Evolutionary conservation across 768 basidiomycete species (phyloP), one percentile per base, ranked within the genome.

Genomic region (Termitomyces sp.): DNA sequence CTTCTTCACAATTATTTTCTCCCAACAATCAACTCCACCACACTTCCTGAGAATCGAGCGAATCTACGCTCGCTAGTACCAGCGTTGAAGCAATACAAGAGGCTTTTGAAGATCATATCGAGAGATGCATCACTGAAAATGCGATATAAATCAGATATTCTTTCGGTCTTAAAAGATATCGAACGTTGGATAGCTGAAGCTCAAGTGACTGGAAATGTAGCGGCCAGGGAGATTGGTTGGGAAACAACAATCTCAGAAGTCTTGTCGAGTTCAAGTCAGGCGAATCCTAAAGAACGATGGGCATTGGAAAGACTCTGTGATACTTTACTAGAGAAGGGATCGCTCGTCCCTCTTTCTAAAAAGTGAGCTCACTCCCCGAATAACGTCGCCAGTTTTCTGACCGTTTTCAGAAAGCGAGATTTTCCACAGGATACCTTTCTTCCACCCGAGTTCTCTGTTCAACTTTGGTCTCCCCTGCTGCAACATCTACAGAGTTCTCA

Each of bases 111-210:
- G 65, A 67, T 74, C 14, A 76, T 81, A 3, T 74, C 78, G 5
- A 79, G 85, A 33, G 93, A 94, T 65, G 78, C 76, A 2, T 88
- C 88, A 1, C 68, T 89, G 30, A 75, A 73, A 26, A 66, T 75
- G 2, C 75, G 74, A 40, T 74, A 80, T 59, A 80, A 83, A 46
- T 67, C 73, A 5, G 78, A 83, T 15, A 73, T 87, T 14, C 68
- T 76, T 5, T 63, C 71, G 5, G 64, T 80, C 14, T 70, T 85
- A 46, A 80, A 82, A 57, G 85, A 86, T 43, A 67, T 91, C 19
- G 91, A 94, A 64, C 74, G 86, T 15, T 94, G 90, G 89, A 78
- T 93, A 31, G 75, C 85, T 3, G 91, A 95, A 71, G 82, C 82
- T 23, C 80, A 78, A 64, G 78, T 89, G 23, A 79, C 83, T 21